These are phyloP conservation scores for Sporothrix brasiliensis DNA, from an alignment of 2,329 filamentous ascomycete genomes.

Conservation along the genomic window DNA sequence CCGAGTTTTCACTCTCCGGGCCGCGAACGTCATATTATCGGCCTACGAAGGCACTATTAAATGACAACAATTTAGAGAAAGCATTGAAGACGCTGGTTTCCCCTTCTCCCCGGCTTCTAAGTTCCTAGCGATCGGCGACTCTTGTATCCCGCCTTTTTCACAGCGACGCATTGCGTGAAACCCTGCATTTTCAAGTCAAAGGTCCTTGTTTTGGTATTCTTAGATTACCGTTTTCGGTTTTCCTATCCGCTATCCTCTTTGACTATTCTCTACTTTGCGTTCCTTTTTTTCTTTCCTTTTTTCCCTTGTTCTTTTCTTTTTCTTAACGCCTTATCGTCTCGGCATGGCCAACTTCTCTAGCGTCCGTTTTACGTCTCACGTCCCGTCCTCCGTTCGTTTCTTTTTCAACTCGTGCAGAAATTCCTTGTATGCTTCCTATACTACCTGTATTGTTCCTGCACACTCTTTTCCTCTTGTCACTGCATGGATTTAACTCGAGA, in stretches of 20 bases:
- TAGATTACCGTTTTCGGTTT: background rate
- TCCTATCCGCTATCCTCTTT: background rate
- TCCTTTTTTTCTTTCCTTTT: background rate
- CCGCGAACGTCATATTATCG: background rate
- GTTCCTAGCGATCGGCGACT: background rate
- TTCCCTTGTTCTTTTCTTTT: background rate
- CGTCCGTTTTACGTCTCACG: background rate
- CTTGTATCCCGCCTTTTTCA: background rate
- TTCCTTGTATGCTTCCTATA: background rate
- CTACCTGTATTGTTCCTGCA: slow-evolving; percentile 2
- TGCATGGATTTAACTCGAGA: slow-evolving; percentile 1
- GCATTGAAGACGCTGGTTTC: background rate
- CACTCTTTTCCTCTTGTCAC: background rate
- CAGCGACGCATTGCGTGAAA: background rate
- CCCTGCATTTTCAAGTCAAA: background rate
- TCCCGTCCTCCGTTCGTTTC: background rate
- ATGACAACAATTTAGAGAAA: background rate
- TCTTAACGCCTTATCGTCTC: too few species aligned
- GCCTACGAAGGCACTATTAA: background rate
- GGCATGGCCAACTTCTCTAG: background rate
- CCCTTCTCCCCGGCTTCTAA: background rate
- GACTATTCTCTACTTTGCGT: too few species aligned
- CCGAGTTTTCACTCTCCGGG: background rate
- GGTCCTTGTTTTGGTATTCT: background rate
- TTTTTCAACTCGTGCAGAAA: background rate